Base-by-base conservation (phyloP, 331 rosid genomes). In the Quercus phellos region DNA sequence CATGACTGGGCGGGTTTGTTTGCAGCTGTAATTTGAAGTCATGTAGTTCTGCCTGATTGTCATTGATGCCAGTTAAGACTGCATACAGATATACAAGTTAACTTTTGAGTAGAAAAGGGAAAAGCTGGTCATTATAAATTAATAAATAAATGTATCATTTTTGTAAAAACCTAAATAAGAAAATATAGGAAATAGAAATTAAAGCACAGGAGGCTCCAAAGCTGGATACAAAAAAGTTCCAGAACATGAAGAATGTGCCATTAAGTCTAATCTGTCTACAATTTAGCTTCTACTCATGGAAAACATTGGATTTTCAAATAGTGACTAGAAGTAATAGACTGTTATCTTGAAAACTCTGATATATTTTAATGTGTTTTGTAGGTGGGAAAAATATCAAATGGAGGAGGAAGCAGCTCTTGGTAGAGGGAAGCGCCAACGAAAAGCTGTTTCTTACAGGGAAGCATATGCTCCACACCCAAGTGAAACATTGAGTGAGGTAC, bases 381-480 rank as follows among this genome's bases (percentile, higher is more conserved):
- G 99, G 79, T 95, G 99, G 99, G 97, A 91, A 90, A 91, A 85
- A 86, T 95, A 93, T 83, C 99, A 95, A 84, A 93, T 84, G 76
- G 99, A 95, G 84, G 99, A 93, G 87, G 98, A 90, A 89, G 99
- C 99, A 70, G 89, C 81, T 69, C 99, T 93, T 88, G 99, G 99
- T 75, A 94, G 99, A 29, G 99, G 99, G 79, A 95, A 95, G 87
- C 96, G 99, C 71, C 91, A 74, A 81, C 89, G 99, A 60, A 95
- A 95, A 90, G 97, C 98, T 70, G 96, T 95, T 74, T 95, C 99
- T 32, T 95, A 95, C 35, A 86, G 99, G 85, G 99, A 95, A 87
- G 96, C 81, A 66, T 95, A 90, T 83, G 97, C 94, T 77, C 85
- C 93, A 78, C 97, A 95, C 85, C 90, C 96, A 69, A 85, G 79